These are phyloP conservation scores for Lotmaria passim DNA, from an alignment of 208 protist genomes.

Conservation along the genomic window DNA sequence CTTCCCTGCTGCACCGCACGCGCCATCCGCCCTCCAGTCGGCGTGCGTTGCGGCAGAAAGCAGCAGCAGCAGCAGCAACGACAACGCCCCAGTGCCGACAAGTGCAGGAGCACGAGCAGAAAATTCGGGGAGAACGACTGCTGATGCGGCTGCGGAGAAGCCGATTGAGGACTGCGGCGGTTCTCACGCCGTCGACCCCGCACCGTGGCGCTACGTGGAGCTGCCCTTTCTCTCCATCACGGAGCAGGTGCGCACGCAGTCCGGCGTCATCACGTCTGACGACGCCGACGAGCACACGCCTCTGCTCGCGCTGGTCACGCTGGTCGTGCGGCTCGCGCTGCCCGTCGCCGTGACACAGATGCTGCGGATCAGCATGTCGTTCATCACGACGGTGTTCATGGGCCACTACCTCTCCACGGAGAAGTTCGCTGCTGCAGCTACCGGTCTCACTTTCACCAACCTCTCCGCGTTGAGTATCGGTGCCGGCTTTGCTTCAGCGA, in stretches of 20 bases:
- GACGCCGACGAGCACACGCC: slow-evolving; percentile 19
- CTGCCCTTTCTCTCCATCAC: slow-evolving; percentile 21
- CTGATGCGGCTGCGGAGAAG: neutral
- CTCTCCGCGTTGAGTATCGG: slow-evolving; percentile 47
- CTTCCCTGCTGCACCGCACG: slow-evolving; percentile 3
- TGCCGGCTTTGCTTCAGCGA: slow-evolving; percentile 23
- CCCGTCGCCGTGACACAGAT: slow-evolving; percentile 36
- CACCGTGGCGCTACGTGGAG: slow-evolving; percentile 20
- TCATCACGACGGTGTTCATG: slow-evolving; percentile 42
- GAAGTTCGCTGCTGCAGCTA: slow-evolving; percentile 40
- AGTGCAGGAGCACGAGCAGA: neutral
- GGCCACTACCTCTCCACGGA: slow-evolving; percentile 35
- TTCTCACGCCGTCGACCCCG: slow-evolving; percentile 2
- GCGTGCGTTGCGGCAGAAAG: neutral
- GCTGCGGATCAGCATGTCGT: slow-evolving; percentile 33
- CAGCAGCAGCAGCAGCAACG: slow-evolving; percentile 2
- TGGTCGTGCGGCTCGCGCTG: slow-evolving; percentile 27
- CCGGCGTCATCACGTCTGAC: slow-evolving; percentile 8
- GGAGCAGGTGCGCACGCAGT: slow-evolving; percentile 1
- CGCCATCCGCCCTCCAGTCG: neutral
- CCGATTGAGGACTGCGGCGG: slow-evolving; percentile 10
- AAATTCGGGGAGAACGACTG: neutral
- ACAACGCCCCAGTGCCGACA: too few relatives aligned
- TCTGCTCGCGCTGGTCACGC: slow-evolving; percentile 13
- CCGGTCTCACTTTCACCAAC: slow-evolving; percentile 40